phyloP scores from a whole-genome alignment of 768 basidiomycete genomes.

The Rhodotorula sphaerocarpa region DNA sequence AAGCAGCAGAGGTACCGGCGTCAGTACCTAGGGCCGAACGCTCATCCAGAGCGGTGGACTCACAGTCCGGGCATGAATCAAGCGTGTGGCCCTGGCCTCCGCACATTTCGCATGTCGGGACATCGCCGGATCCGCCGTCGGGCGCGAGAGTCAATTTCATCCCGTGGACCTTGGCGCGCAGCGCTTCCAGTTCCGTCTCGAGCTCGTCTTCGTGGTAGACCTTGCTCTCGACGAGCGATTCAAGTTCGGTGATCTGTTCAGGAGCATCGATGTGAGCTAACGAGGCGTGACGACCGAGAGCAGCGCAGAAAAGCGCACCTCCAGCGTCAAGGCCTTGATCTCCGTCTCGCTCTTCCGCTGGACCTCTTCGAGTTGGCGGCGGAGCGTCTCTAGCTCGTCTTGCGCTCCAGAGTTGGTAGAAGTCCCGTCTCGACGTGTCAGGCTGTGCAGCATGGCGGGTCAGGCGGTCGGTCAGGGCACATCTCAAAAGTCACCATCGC shows the following conservation, averaged over 20 bases:
- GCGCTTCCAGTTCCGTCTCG: conserved; percentile 69
- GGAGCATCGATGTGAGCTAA: conserved; percentile 50
- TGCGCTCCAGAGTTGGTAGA: conserved; percentile 39
- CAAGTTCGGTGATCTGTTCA: conserved; percentile 80
- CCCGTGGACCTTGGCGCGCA: conserved; percentile 22
- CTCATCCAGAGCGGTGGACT: conserved; percentile 27
- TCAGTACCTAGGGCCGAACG: background rate
- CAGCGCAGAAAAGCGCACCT: conserved; percentile 42
- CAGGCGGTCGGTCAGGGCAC: no score
- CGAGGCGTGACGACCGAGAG: no score
- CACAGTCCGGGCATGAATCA: conserved; percentile 69
- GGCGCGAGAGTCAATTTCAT: background rate
- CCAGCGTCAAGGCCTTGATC: conserved; percentile 63
- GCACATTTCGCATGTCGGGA: conserved; percentile 67
- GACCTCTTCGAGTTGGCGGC: conserved; percentile 32
- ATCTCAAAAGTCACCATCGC: no score
- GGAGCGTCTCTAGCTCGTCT: conserved; percentile 48
- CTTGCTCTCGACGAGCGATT: conserved; percentile 89
- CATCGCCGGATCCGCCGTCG: conserved; percentile 10
- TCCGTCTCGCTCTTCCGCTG: conserved; percentile 50
- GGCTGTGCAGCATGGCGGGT: no score
- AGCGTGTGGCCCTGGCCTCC: conserved; percentile 77
- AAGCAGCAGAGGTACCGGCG: background rate
- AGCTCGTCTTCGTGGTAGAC: conserved; percentile 89
- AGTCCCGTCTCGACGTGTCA: no score